Conservation (phyloP, 225 moss, liverwort and hornwort species). For the Lunularia cruciata region DNA sequence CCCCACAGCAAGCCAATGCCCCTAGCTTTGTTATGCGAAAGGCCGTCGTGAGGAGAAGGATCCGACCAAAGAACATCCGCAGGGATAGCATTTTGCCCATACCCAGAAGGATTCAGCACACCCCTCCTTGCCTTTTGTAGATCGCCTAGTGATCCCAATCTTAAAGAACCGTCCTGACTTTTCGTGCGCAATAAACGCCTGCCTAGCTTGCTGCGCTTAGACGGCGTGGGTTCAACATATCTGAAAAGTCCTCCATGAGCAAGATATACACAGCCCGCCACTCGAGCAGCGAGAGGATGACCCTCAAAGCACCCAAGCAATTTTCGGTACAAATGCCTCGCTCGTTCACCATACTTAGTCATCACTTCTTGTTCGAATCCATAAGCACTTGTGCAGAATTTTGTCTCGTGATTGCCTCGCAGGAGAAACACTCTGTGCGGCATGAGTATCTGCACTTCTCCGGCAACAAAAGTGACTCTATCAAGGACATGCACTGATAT, state of each 20-base stretch:
- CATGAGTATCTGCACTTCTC: conserved; percentile 56
- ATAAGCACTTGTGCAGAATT: conserved; percentile 94
- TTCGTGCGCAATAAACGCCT: conserved; percentile 70
- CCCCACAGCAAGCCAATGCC: conserved; percentile 96
- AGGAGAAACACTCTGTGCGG: conserved; percentile 85
- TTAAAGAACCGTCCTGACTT: conserved; percentile 42
- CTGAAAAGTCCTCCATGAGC: conserved; percentile 97
- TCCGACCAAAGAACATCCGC: conserved; percentile 98
- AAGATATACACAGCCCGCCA: conserved; percentile 96
- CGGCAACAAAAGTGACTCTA: no score
- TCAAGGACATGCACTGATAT: no score
- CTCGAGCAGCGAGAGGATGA: conserved; percentile 86
- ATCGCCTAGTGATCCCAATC: conserved; percentile 73
- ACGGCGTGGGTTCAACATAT: conserved; percentile 54
- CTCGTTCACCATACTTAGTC: conserved; percentile 79
- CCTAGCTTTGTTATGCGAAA: conserved; percentile 74
- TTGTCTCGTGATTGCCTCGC: conserved; percentile 97
- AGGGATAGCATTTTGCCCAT: conserved; percentile 72
- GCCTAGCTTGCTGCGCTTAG: conserved; percentile 63
- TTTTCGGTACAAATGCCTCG: conserved; percentile 87
- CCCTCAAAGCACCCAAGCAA: conserved; percentile 92
- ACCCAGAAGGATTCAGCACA: conserved; percentile 77
- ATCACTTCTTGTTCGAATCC: conserved; percentile 97
- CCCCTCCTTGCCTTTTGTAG: conserved; percentile 75
- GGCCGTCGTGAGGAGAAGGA: conserved; percentile 71